These are phyloP conservation scores for Schizophyllum commune DNA, from an alignment of 1,284 basidiomycete species.

Conservation along the genomic window DNA sequence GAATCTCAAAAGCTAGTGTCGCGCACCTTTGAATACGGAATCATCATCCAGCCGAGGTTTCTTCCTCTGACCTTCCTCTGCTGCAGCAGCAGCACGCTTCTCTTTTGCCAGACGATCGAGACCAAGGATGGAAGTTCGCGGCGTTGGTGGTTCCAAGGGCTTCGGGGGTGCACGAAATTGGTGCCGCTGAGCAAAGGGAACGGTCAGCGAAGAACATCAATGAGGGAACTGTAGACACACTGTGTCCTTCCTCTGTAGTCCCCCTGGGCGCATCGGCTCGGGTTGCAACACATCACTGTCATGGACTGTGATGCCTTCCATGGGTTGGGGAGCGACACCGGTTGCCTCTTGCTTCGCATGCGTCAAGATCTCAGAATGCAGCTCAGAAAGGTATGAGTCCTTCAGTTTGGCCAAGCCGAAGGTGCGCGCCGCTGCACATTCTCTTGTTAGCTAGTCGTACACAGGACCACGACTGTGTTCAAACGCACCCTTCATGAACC, in stretches of 20 bases:
- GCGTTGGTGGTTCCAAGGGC: slow-evolving; percentile 65
- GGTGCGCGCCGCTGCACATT: slow-evolving; percentile 50
- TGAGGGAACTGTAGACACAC: slow-evolving; percentile 33
- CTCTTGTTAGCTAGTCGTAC: slow-evolving; percentile 16
- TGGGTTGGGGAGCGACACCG: slow-evolving; percentile 44
- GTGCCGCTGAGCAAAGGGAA: slow-evolving; percentile 46
- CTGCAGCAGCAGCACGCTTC: slow-evolving; percentile 61
- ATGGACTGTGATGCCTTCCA: slow-evolving; percentile 73
- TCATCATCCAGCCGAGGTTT: slow-evolving; percentile 58
- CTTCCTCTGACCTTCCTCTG: slow-evolving; percentile 52
- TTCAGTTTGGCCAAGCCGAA: slow-evolving; percentile 75
- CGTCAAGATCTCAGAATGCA: slow-evolving; percentile 46
- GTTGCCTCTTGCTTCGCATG: slow-evolving; percentile 60
- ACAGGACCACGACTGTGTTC: not conserved
- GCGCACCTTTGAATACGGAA: slow-evolving; percentile 75
- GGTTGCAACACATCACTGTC: slow-evolving; percentile 78
- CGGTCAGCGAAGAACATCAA: slow-evolving; percentile 7
- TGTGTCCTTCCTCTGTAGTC: slow-evolving; percentile 59
- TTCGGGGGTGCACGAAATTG: slow-evolving; percentile 70
- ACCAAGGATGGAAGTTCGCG: slow-evolving; percentile 72
- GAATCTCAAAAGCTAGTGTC: not conserved
- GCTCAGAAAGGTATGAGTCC: slow-evolving; percentile 41
- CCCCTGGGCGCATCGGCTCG: slow-evolving; percentile 69
- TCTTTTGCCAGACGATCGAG: slow-evolving; percentile 83
- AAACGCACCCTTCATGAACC: slow-evolving; percentile 49